Evolutionary conservation across 2,329 filamentous ascomycete species (phyloP).

Genomic region (Cladosporium cucumerinum): DNA sequence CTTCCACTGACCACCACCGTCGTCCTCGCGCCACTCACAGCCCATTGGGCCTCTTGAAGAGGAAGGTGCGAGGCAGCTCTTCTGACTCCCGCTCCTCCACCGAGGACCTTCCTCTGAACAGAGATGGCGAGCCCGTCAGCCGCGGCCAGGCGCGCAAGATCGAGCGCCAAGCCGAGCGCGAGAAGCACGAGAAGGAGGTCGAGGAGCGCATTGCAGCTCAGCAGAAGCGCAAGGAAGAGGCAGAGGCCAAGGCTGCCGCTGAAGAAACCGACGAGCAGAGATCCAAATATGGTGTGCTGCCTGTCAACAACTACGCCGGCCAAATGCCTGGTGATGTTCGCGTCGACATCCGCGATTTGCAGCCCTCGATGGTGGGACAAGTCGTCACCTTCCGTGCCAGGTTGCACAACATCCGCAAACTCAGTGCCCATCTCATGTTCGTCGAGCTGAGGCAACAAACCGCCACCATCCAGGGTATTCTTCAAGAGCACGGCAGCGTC

Average conservation of each 20-base stretch:
- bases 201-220: slow-evolving; percentile 45
- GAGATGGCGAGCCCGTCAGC: slow-evolving; percentile 49
- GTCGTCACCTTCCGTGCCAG: slow-evolving; percentile 66
- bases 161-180: slow-evolving; percentile 44
- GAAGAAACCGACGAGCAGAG: slow-evolving; percentile 59
- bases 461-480: slow-evolving; percentile 77
- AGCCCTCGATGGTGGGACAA: slow-evolving; percentile 53
- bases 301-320: slow-evolving; percentile 57
- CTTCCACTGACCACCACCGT: slow-evolving; percentile 21
- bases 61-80: slow-evolving; percentile 30
- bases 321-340: slow-evolving; percentile 49
- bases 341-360: slow-evolving; percentile 51
- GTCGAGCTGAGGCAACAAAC: slow-evolving; percentile 82
- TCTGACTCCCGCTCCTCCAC: slow-evolving; percentile 35
- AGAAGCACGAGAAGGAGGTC: slow-evolving; percentile 44
- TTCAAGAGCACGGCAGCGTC: slow-evolving; percentile 60
- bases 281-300: slow-evolving; percentile 56
- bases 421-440: slow-evolving; percentile 81
- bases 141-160: slow-evolving; percentile 50
- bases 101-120: slow-evolving; percentile 44
- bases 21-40: slow-evolving; percentile 29
- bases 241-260: slow-evolving; percentile 46
- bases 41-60: slow-evolving; percentile 33
- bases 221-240: slow-evolving; percentile 46
- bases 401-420: slow-evolving; percentile 73